These are phyloP conservation scores for Globisporangium acanthophoron DNA, from an alignment of 352 stramenopile genomes.

Conservation along the genomic window DNA sequence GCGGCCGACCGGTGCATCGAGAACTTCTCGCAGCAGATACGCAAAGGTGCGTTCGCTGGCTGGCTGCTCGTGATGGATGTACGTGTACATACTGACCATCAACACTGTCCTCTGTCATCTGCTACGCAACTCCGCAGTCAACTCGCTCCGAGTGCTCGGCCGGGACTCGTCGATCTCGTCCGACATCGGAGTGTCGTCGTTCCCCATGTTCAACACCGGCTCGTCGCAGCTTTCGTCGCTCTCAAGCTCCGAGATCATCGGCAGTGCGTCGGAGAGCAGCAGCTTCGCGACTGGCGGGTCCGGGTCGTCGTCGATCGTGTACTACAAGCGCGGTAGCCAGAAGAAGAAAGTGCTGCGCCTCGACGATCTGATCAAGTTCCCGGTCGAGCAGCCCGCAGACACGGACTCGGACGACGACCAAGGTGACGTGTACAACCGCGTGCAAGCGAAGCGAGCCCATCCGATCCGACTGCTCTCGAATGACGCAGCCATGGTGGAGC, in stretches of 20 bases:
- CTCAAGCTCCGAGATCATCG: not conserved
- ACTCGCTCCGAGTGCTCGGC: constrained; percentile 13
- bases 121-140: constrained; percentile 1
- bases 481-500: constrained; percentile 10
- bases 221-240: constrained; percentile 8
- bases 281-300: constrained; percentile 1
- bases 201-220: constrained; percentile 1
- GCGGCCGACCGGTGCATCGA: constrained; percentile 27
- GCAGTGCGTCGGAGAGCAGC: constrained; percentile 7
- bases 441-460: constrained; percentile 8
- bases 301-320: constrained; percentile 12
- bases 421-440: constrained; percentile 6
- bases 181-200: constrained; percentile 3
- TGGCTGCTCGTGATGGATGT: not conserved
- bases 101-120: not conserved
- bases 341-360: constrained; percentile 16
- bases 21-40: constrained; percentile 26
- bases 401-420: constrained; percentile 4
- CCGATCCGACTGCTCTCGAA: constrained; percentile 8
- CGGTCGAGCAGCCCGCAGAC: constrained; percentile 6
- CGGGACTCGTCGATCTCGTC: constrained; percentile 19
- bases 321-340: constrained; percentile 16
- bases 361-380: constrained; percentile 15
- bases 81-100: not conserved
- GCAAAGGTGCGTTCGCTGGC: constrained; percentile 14